Conservation (phyloP, 495 filamentous ascomycete species). For the Penicillium chermesinum region DNA sequence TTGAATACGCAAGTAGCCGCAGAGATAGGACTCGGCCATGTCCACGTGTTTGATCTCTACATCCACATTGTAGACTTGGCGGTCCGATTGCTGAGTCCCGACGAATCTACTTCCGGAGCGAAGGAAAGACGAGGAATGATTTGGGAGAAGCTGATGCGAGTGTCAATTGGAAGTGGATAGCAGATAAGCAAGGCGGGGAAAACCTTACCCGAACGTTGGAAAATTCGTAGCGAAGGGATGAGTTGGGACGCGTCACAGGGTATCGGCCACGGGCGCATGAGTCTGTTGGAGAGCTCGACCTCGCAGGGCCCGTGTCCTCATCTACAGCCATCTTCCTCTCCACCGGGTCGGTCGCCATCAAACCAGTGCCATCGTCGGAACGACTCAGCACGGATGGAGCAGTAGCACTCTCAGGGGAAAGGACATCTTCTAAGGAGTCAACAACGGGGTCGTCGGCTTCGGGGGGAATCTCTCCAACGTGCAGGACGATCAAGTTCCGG, state of each 20-base stretch:
- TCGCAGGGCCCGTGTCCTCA: constrained; percentile 30
- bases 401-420: constrained; percentile 24
- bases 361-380: constrained; percentile 30
- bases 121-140: constrained; percentile 72
- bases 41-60: constrained; percentile 97
- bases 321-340: constrained; percentile 32
- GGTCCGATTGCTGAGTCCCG: constrained; percentile 88
- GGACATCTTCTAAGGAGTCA: constrained; percentile 21
- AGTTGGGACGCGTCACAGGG: constrained; percentile 27
- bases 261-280: constrained; percentile 24
- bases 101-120: constrained; percentile 83
- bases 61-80: constrained; percentile 87
- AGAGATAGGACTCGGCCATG: constrained; percentile 89
- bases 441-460: constrained; percentile 22
- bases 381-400: constrained; percentile 28
- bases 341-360: constrained; percentile 24
- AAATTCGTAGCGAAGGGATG: constrained; percentile 58
- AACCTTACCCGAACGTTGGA: constrained; percentile 58
- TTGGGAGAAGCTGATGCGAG: constrained; percentile 37
- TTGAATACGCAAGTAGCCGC: constrained; percentile 94
- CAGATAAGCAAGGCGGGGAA: not conserved
- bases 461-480: constrained; percentile 36
- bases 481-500: constrained; percentile 47
- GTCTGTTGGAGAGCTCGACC: constrained; percentile 33
- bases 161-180: constrained; percentile 7